These are phyloP conservation scores for Sporothrix dimorphospora DNA, from an alignment of 2,329 filamentous ascomycete species.

Conservation along the genomic window DNA sequence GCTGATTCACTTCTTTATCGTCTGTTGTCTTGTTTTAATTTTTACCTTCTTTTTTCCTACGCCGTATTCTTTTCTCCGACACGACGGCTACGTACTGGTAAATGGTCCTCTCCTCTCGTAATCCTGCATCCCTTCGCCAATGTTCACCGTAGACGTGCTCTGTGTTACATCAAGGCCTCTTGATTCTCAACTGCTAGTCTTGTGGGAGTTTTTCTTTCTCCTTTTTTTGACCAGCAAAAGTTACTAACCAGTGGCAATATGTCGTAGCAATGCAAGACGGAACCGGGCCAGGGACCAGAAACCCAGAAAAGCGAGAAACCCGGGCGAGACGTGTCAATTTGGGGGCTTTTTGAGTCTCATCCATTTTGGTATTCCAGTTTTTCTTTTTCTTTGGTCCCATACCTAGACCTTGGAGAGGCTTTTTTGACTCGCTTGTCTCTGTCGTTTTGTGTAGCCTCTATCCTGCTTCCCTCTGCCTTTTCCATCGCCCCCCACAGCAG, in stretches of 20 bases:
- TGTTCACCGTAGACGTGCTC: background rate
- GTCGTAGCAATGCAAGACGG: background rate
- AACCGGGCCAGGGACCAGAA: background rate
- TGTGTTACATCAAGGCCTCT: background rate
- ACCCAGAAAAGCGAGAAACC: background rate
- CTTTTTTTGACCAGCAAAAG: background rate
- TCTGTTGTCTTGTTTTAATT: background rate
- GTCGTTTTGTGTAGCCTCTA: background rate
- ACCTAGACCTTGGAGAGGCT: background rate
- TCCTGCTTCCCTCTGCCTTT: background rate
- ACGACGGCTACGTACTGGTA: background rate
- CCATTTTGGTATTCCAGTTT: background rate
- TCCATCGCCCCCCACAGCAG: conserved; percentile 11
- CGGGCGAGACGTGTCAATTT: conserved; percentile 26
- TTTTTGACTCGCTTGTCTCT: conserved; percentile 24
- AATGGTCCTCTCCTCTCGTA: background rate
- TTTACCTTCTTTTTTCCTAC: background rate
- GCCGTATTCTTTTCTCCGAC: background rate
- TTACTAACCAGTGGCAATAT: background rate
- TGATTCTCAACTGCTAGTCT: background rate
- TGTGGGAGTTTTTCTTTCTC: background rate
- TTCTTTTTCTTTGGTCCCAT: background rate
- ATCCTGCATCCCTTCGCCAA: background rate
- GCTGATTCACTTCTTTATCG: background rate
- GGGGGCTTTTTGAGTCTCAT: background rate